Percentiles rank a stretch among this genome's conserved stretches.
These are phyloP conservation scores for Hyaloperonospora arabidopsidis DNA, from an alignment of 352 stramenopile species.

Conservation along the genomic window DNA sequence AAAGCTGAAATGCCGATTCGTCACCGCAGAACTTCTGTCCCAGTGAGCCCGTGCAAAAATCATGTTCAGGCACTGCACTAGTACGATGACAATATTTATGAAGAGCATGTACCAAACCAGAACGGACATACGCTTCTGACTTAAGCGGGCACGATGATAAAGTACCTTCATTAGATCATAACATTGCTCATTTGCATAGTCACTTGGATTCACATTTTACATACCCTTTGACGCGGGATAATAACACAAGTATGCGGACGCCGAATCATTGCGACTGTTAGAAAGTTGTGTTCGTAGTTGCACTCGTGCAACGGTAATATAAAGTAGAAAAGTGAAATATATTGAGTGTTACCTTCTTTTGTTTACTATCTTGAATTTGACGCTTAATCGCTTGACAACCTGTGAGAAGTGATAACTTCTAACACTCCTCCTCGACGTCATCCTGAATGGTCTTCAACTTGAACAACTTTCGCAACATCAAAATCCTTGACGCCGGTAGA, in stretches of 20 bases:
- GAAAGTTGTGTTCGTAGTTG: no score
- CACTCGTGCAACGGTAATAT: no score
- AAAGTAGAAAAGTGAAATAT: no score
- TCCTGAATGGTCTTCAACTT: no score
- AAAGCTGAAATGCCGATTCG: slow-evolving; percentile 75
- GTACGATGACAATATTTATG: slow-evolving; percentile 94
- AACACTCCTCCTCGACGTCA: no score
- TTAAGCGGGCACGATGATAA: slow-evolving; percentile 94
- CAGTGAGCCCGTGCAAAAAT: slow-evolving; percentile 88
- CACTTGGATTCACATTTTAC: slow-evolving; percentile 94
- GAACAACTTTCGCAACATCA: no score
- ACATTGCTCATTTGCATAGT: slow-evolving; percentile 98
- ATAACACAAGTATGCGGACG: slow-evolving; percentile 84
- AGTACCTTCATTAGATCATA: slow-evolving; percentile 90
- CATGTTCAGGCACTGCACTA: slow-evolving; percentile 88
- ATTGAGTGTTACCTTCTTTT: no score
- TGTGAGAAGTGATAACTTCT: no score
- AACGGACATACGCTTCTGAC: slow-evolving; percentile 93
- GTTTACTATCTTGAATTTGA: no score
- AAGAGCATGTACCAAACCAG: slow-evolving; percentile 97
- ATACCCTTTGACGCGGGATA: slow-evolving; percentile 87
- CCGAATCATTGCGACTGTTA: slow-evolving; percentile 92
- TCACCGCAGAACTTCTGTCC: slow-evolving; percentile 83
- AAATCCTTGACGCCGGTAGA: no score
- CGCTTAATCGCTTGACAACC: no score